phyloP scores from a whole-genome alignment of 495 filamentous ascomycete species.

The Choiromyces venosus region DNA sequence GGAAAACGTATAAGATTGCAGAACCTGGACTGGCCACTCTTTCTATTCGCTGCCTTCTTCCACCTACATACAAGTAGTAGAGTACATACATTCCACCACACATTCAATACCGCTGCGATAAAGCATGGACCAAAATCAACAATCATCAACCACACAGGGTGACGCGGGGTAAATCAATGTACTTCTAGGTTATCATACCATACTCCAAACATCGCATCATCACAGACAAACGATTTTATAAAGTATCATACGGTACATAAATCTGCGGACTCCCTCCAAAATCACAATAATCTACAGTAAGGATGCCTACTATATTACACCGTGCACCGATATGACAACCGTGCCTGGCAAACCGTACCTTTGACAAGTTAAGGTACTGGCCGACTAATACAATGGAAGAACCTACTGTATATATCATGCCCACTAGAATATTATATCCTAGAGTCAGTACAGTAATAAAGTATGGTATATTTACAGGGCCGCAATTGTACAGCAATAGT shows the following conservation, averaged over 20 bases:
- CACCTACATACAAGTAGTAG: not conserved
- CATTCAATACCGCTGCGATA: not conserved
- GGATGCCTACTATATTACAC: not conserved
- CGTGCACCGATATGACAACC: not conserved
- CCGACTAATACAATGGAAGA: not conserved
- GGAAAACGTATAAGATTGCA: not conserved
- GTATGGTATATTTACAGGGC: not conserved
- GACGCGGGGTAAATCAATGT: not conserved
- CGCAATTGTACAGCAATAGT: not conserved
- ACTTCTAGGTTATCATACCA: not conserved
- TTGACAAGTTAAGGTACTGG: not conserved
- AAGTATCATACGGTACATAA: not conserved
- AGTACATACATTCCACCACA: not conserved
- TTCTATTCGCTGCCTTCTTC: not conserved
- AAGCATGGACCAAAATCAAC: not conserved
- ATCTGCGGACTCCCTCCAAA: not conserved
- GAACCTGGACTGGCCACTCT: not conserved
- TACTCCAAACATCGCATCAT: not conserved
- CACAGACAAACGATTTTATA: not conserved
- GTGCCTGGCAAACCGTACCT: not conserved
- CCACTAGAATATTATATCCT: not conserved
- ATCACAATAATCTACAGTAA: not conserved
- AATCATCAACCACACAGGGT: not conserved
- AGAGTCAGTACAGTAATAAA: not conserved
- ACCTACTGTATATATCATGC: not conserved